Evolutionary conservation across 306 rosid species (phyloP).

Genomic region (Glycine soja): DNA sequence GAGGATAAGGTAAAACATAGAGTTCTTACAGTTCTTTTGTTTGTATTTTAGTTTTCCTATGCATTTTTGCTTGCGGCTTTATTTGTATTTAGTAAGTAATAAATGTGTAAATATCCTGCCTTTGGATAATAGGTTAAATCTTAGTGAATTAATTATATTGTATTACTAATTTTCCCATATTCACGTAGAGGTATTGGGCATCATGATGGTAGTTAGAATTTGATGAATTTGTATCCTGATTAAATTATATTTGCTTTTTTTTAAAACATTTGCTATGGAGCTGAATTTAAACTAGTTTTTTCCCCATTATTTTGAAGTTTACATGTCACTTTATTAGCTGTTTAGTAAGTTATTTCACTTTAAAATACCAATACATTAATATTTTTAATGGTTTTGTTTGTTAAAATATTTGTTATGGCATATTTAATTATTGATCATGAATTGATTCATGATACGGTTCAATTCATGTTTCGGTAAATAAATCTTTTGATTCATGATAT

Average conservation of each 20-base stretch:
- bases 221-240: not conserved
- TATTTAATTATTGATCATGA: no score
- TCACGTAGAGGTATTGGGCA: not conserved
- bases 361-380: not conserved
- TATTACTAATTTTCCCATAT: not conserved
- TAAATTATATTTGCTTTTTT: no score
- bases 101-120: conserved; percentile 9
- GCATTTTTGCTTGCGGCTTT: conserved; percentile 21
- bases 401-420: no score
- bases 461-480: no score
- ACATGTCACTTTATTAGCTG: not conserved
- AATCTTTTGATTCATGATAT: no score
- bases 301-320: not conserved
- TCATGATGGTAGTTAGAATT: not conserved
- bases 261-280: not conserved
- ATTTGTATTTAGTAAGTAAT: not conserved
- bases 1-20: conserved; percentile 73
- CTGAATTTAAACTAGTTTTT: not conserved
- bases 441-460: no score
- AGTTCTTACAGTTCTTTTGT: not conserved
- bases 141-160: not conserved
- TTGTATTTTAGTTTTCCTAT: conserved; percentile 32
- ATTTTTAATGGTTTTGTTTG: no score
- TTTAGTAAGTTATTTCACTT: not conserved
- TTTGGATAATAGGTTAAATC: not conserved